Base-by-base conservation (phyloP, 495 filamentous ascomycete species). In the Penicillium coffeae region DNA sequence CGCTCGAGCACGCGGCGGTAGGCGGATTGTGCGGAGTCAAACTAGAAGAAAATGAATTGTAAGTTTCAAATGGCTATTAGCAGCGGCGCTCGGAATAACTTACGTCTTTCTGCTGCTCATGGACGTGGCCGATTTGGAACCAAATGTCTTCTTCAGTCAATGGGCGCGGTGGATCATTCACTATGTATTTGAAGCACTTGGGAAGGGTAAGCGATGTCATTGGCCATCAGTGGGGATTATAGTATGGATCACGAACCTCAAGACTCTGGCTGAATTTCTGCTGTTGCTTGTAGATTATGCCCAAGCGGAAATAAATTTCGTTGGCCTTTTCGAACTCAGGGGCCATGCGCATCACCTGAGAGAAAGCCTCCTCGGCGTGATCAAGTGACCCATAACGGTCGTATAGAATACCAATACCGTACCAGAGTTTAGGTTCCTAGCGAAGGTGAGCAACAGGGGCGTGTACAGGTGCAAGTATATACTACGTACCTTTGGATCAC, bases 111-210 rank as follows among this genome's bases (percentile, higher is more conserved):
- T 96, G 92, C 58, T 97, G 94, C 57, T 99, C 93, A 63, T 99
- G 89, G 39, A 99, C 93, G 67, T 99, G 93, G 19, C 93, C 93
- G 56, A 99, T 97, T 66, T 99, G 93, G 71, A 99, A 99, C 92
- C 92, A 97, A 50, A 99, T 99, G 60, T 99, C 93, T 64, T 96
- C 93, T 62, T 97, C 91, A 1, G 90, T 97, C 65, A 99, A 69
- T 13, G 93, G 93, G 3, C 89, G 80, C 8, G 93, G 93, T 15
- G 93, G 94, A 38, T 95, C 89, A 47, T 81, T 88, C 45, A 96
- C 89, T 49, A 99, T 99, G 64, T 95, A 99, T 68, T 90, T 90
- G 68, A 99, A 99, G 70, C 93, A 99, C 89, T 96, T 4, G 25
- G 10, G 25, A n/a, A n/a, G n/a, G n/a, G n/a, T n/a, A n/a, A n/a